Evolutionary conservation across 345 rosid species (phyloP), one percentile per base, ranked within the genome.

Genomic region (Balakata baccata): DNA sequence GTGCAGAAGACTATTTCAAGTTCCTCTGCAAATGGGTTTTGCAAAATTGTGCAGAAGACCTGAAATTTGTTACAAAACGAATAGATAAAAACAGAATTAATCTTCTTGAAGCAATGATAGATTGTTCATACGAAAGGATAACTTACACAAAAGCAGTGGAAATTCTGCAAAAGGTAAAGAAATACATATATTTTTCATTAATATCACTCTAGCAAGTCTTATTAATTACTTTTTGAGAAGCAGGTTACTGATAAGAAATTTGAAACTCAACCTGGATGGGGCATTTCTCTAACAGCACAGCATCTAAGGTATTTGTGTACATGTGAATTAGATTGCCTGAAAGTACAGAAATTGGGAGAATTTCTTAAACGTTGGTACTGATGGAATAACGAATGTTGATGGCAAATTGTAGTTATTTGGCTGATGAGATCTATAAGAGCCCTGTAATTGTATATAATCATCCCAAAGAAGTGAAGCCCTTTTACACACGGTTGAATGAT

Each of bases 1-100:
- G 94, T 70, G 98, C 91, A 39, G 87, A 80, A 63, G 92, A 90
- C 74, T 87, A 72, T 70, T 81, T 92, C 71, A 90, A 85, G 80
- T 90, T 81, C 83, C 87, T 92, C 45, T 85, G 97, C 81, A 88
- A 88, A 73, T 92, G 95, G 91, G 54, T 85, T 52, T 29, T 88
- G 77, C 90, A 92, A 58, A 83, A 90, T 51, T 87, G 92, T 70
- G 51, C 76, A 0, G 89, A 83, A 68, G 98, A 90, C 82, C 71
- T 90, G 88, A 82, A 77, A 66, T 92, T 94, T 73, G 59, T 87
- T 47, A 60, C 83, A 11, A 89, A 86, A 79, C 83, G 97, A 54
- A 84, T 86, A 16, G 97, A 92, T 75, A 84, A 65, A 72, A 78
- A 66, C 62, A 74, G 82, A 77, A 70, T 72, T 41, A 78, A 82